Conservation (phyloP, 805 yeast genomes). For the Ogataea ganodermae region DNA sequence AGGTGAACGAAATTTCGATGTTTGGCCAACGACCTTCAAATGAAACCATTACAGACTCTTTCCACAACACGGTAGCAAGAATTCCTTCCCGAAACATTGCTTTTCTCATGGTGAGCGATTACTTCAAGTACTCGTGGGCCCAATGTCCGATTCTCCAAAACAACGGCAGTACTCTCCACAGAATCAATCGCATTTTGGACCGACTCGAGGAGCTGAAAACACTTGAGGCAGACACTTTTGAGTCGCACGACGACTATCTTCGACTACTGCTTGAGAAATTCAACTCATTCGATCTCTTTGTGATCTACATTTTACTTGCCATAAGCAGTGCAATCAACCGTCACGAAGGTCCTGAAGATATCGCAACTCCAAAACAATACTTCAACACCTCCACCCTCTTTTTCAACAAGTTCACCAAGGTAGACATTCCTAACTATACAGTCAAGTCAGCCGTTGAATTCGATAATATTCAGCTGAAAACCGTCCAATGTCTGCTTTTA, state of each 20-base stretch:
- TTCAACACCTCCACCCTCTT: slow-evolving; percentile 17
- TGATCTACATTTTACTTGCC: slow-evolving; percentile 18
- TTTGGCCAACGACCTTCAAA: not conserved
- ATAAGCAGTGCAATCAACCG: slow-evolving; percentile 18
- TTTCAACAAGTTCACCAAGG: slow-evolving; percentile 15
- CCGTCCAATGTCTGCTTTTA: slow-evolving; percentile 42
- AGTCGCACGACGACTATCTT: slow-evolving; percentile 5
- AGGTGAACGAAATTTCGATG: slow-evolving; percentile 4
- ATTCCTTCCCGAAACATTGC: not conserved
- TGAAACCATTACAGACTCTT: not conserved
- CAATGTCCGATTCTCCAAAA: slow-evolving; percentile 20
- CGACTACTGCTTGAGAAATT: slow-evolving; percentile 4
- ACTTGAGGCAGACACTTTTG: not conserved
- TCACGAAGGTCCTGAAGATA: not conserved
- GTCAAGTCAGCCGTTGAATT: not conserved
- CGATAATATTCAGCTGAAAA: slow-evolving; percentile 31
- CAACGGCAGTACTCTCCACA: slow-evolving; percentile 7
- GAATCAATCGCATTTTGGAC: slow-evolving; percentile 9
- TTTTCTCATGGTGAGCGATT: slow-evolving; percentile 7
- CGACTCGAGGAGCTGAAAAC: slow-evolving; percentile 8
- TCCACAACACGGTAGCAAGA: not conserved
- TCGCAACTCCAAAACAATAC: slow-evolving; percentile 1
- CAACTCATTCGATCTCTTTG: slow-evolving; percentile 18
- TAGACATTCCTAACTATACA: slow-evolving; percentile 6
- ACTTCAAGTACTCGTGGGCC: slow-evolving; percentile 21